phyloP scores from a whole-genome alignment of 1,284 basidiomycete species.

The Naganishia cerealis region DNA sequence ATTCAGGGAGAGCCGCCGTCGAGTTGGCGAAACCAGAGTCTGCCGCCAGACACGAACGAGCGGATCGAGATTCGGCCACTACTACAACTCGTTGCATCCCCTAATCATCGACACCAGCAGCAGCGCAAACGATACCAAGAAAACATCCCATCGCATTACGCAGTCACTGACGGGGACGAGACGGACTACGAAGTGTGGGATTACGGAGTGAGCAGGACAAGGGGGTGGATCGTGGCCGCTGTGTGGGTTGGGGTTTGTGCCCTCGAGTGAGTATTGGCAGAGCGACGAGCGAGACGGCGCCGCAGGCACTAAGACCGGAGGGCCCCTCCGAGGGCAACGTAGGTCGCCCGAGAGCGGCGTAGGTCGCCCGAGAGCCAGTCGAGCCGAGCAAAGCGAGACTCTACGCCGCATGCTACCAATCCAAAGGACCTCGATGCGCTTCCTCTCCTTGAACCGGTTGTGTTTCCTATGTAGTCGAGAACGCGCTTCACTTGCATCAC shows the following conservation, averaged over 20 bases:
- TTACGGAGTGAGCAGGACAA: conserved; percentile 64
- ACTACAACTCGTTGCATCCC: background rate
- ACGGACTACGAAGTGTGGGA: conserved; percentile 50
- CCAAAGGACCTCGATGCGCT: background rate
- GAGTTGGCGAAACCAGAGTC: no score
- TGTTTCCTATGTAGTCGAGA: no score
- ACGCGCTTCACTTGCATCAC: background rate
- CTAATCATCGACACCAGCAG: background rate
- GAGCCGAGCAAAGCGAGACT: conserved; percentile 1
- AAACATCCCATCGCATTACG: conserved; percentile 25
- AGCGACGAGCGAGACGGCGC: no score
- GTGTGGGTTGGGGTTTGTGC: conserved; percentile 77
- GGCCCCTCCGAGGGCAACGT: no score
- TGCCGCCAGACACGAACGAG: no score
- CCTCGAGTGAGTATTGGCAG: conserved; percentile 82
- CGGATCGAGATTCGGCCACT: conserved; percentile 10
- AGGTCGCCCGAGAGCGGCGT: no score
- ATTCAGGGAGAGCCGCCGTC: no score
- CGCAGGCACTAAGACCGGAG: no score
- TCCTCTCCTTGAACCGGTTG: no score
- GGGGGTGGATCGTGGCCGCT: conserved; percentile 82
- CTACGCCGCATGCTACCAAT: background rate
- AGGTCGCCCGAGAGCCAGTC: no score
- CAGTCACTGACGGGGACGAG: conserved; percentile 29
- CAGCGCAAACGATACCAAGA: conserved; percentile 5